These are phyloP conservation scores for Agrostemma githago DNA, from an alignment of 148 eudicot genomes.

Conservation along the genomic window DNA sequence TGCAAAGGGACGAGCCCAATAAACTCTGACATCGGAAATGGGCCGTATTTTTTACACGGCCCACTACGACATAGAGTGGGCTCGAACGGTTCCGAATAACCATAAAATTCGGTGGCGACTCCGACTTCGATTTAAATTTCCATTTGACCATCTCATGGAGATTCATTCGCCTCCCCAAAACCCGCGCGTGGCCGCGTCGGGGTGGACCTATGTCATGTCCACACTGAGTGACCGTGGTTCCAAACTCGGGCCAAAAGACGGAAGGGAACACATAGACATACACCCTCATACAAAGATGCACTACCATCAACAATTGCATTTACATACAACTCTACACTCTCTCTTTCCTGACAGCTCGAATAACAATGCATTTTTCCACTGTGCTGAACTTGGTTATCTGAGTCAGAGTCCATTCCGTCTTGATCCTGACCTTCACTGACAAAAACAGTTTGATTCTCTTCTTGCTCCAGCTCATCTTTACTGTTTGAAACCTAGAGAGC, in stretches of 20 bases:
- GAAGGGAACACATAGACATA: too few species aligned
- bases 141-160: too few species aligned
- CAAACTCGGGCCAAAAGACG: not conserved
- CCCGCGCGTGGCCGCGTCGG: too few species aligned
- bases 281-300: not conserved
- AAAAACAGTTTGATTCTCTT: not conserved
- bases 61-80: too few species aligned
- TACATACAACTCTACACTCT: not conserved
- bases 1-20: too few species aligned
- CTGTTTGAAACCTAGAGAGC: not conserved
- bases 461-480: not conserved
- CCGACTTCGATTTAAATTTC: too few species aligned
- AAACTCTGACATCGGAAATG: too few species aligned
- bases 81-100: too few species aligned
- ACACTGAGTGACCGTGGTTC: not conserved
- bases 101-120: too few species aligned
- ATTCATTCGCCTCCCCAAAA: too few species aligned
- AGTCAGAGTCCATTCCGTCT: not conserved
- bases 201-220: too few species aligned
- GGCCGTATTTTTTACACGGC: too few species aligned
- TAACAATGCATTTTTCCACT: not conserved
- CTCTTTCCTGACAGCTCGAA: not conserved
- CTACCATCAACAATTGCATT: not conserved
- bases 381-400: not conserved
- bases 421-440: not conserved